These are phyloP conservation scores for Erigeron philadelphicus DNA, from an alignment of 140 eudicot genomes.

Conservation along the genomic window DNA sequence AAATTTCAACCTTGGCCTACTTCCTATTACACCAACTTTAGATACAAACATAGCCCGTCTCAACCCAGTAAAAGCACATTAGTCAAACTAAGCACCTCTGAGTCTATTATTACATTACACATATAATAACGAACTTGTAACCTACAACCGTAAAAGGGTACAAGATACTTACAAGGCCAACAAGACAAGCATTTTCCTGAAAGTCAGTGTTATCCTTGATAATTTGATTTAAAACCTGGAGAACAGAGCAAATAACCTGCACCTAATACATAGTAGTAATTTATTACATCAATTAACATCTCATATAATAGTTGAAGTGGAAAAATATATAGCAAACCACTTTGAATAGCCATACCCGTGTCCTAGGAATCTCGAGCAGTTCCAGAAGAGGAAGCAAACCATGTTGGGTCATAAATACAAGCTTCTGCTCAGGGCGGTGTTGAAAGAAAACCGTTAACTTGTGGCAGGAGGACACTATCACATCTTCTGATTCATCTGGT, in stretches of 20 bases:
- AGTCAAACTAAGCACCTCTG: too few relatives aligned
- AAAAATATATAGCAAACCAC: slow-evolving; percentile 3
- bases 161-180: slow-evolving; percentile 75
- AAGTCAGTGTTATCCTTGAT: slow-evolving; percentile 84
- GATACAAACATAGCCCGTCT: neutral
- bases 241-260: slow-evolving; percentile 87
- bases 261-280: slow-evolving; percentile 20
- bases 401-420: slow-evolving; percentile 86
- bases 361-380: slow-evolving; percentile 76
- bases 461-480: slow-evolving; percentile 83
- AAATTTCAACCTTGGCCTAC: too few relatives aligned
- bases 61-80: too few relatives aligned
- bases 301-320: neutral
- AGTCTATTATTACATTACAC: neutral
- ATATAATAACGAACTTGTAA: slow-evolving; percentile 11
- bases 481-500: slow-evolving; percentile 93
- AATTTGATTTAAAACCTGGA: slow-evolving; percentile 82
- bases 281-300: slow-evolving; percentile 9
- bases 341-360: slow-evolving; percentile 52
- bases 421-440: slow-evolving; percentile 90
- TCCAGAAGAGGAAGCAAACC: slow-evolving; percentile 92
- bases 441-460: slow-evolving; percentile 71
- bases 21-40: too few relatives aligned
- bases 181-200: slow-evolving; percentile 97
- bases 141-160: slow-evolving; percentile 13